Base-by-base conservation (phyloP, 2,329 filamentous ascomycete species). In the Alternaria triticimaculans region DNA sequence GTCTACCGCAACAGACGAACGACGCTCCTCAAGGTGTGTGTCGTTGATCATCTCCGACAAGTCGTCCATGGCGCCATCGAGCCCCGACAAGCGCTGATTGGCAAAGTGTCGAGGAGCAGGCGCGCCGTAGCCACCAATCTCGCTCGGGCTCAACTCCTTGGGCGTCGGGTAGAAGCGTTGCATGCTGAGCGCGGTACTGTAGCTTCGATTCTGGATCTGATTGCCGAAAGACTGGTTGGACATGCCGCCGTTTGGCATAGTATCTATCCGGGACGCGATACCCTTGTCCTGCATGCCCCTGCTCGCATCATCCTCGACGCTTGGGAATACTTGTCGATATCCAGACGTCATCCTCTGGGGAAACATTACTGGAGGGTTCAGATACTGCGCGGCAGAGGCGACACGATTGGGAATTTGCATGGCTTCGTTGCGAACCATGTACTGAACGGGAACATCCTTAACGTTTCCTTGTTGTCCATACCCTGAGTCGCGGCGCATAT, bases 61-160 rank as follows among this genome's bases (percentile, higher is more conserved):
- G 46, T 81, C 79, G 49, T 81, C 79, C 76, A 80, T 76, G 9
- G 79, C 76, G 33, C 80, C 80, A 60, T 81, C 79, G 53, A 80
- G 68, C 21, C 76, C 76, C 65, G 75, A 77, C 48, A 78, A 61
- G 54, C 71, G 71, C 56, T 75, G 66, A 54, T 72, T 67, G 64
- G 71, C 67, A 61, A 70, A 68, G 25, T 67, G 64, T 55, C 74
- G 71, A 60, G 61, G 51, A 44, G 63, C 46, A 30, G 62, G 44
- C 12, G 64, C 50, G 37, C 28, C 44, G 25, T 68, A 59, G 54
- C 45, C 65, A 55, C 49, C 48, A 25, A 63, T 37, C 5, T 58
- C 55, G 18, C 62, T 62, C 5, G 63, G 54, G n/a, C 61, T 62
- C 33, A 70, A 56, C 58, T 77, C 74, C 46, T 76, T 73, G n/a